Conservation (phyloP, 2,329 filamentous ascomycete species). For the Colletotrichum destructivum region DNA sequence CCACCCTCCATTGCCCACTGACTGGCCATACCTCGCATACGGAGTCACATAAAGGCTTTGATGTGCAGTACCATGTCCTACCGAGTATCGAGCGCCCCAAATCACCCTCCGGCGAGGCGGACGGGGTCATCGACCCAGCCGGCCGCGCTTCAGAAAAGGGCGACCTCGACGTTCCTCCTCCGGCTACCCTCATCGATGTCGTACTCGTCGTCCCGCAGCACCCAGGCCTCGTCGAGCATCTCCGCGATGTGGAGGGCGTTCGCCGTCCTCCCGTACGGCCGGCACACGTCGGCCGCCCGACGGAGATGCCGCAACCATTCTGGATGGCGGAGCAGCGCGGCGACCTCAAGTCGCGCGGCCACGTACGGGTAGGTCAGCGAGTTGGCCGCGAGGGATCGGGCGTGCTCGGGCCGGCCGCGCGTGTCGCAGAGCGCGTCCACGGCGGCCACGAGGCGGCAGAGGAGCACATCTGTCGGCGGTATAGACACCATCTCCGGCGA, state of each 20-base stretch:
- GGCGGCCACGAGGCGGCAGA: slow-evolving; percentile 44
- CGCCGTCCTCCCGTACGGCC: slow-evolving; percentile 1
- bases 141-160: slow-evolving; percentile 28
- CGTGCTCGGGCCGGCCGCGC: slow-evolving; percentile 35
- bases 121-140: too few relatives aligned
- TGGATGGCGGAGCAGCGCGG: slow-evolving; percentile 28
- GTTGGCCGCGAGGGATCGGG: slow-evolving; percentile 44
- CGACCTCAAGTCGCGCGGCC: slow-evolving; percentile 46
- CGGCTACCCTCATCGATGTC: slow-evolving; percentile 32
- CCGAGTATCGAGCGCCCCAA: too few relatives aligned
- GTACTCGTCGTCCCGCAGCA: slow-evolving; percentile 20
- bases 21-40: too few relatives aligned
- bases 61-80: too few relatives aligned
- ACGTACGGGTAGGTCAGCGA: slow-evolving; percentile 47
- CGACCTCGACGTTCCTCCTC: slow-evolving; percentile 29
- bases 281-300: not conserved
- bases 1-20: too few relatives aligned
- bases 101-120: too few relatives aligned
- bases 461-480: slow-evolving; percentile 31
- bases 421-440: slow-evolving; percentile 46
- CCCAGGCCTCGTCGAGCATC: slow-evolving; percentile 24
- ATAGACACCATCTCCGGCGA: not conserved
- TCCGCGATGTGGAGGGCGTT: slow-evolving; percentile 6
- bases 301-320: slow-evolving; percentile 34
- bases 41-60: too few relatives aligned